Base-by-base conservation (phyloP, 176 grass and related monocot genomes). In the Puya raimondii region DNA sequence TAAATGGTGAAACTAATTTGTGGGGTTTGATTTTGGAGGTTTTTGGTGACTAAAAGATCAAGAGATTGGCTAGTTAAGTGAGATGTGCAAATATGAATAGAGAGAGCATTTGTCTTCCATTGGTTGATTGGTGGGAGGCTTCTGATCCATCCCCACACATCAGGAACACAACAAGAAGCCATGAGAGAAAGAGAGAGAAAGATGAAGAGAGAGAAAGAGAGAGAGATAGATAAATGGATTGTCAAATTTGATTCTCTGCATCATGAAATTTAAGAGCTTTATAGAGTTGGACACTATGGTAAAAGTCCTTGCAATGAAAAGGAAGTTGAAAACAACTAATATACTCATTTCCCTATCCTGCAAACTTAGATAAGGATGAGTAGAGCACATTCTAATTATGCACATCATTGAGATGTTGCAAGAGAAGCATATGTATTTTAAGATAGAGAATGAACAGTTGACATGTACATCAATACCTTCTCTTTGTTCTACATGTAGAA, bases 1-100 rank as follows among this genome's bases (percentile, higher is more conserved):
- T 47, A 77, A 22, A 96, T 81, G n/a, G 68, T 83, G 74, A 86
- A 81, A 23, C 74, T 85, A 18, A 96, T 20, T 13, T 48, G 61
- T 29, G 64, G 42, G 61, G 78, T 58, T 20, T 66, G 57, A 48
- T 71, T 54, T 67, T 57, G 20, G 59, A 67, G 61, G 67, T 23
- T 65, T 76, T 65, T 80, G 58, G 21, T 72, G 51, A 76, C 50
- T 8, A 79, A 70, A n/a, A 85, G 61, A 21, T 64, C 64, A 65
- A 85, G 33, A 1, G 67, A 80, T 14, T 79, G 50, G 10, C 63
- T 76, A 64, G 33, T 50, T 12, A 64, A 65, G 8, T 29, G 64
- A 56, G 59, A 72, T 11, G 67, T 68, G 16, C 58, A 85, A 29
- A 85, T 72, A 51, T 70, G 12, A 11, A 85, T 59, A 70, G 67